A percentile compares a stretch with the other conserved stretches of the same genome.
Evolutionary conservation across 768 basidiomycete species (phyloP).

Genomic region (Rhodotorula sphaerocarpa): DNA sequence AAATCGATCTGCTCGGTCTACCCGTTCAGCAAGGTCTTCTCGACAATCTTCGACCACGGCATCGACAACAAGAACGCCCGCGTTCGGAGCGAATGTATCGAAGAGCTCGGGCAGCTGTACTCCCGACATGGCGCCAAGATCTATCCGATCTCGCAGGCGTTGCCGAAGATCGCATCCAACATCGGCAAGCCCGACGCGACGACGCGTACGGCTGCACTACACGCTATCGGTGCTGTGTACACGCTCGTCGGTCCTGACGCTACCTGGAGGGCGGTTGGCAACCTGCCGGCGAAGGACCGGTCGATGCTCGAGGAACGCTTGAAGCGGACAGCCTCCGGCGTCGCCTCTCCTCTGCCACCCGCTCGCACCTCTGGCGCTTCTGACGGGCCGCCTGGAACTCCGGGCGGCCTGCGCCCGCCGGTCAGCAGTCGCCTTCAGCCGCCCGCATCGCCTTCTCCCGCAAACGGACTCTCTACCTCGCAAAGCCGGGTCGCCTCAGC

Average conservation of each 20-base stretch:
- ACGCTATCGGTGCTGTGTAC: slow-evolving; percentile 74
- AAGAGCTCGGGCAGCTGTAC: slow-evolving; percentile 67
- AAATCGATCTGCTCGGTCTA: slow-evolving; percentile 80
- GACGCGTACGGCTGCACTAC: slow-evolving; percentile 78
- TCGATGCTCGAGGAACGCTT: slow-evolving; percentile 85
- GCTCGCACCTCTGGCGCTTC: not conserved
- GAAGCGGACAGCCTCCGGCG: slow-evolving; percentile 35
- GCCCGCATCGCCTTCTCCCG: slow-evolving; percentile 14
- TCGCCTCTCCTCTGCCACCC: slow-evolving; percentile 16
- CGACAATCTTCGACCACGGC: slow-evolving; percentile 77
- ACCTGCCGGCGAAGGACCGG: slow-evolving; percentile 73
- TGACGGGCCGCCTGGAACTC: slow-evolving; percentile 6
- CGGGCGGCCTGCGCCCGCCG: slow-evolving; percentile 8
- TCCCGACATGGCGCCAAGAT: slow-evolving; percentile 73
- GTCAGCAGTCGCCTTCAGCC: not conserved
- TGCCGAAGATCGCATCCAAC: slow-evolving; percentile 65
- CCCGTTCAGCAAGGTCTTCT: slow-evolving; percentile 84
- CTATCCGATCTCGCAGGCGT: slow-evolving; percentile 64
- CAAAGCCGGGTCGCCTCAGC: slow-evolving; percentile 4
- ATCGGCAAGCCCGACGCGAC: slow-evolving; percentile 82
- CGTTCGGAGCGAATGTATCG: slow-evolving; percentile 75
- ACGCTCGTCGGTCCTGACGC: slow-evolving; percentile 67
- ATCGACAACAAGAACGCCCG: slow-evolving; percentile 83
- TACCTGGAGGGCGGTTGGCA: slow-evolving; percentile 69
- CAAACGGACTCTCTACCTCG: not conserved